Conservation (phyloP, 805 yeast species). For the Kluyveromyces lactis region DNA sequence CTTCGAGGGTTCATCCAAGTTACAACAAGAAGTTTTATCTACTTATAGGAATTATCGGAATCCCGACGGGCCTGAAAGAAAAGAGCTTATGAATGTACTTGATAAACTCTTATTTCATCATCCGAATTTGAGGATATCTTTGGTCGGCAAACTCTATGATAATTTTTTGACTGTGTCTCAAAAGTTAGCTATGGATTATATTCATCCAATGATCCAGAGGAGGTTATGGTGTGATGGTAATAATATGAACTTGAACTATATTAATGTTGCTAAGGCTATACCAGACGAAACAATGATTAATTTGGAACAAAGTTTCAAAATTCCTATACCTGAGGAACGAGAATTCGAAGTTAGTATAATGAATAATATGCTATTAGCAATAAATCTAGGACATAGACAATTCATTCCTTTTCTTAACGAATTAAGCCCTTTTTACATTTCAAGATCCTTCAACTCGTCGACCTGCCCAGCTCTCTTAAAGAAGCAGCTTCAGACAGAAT, state of each 20-base stretch:
- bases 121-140: slow-evolving; percentile 37
- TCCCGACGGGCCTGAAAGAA: slow-evolving; percentile 33
- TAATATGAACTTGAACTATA: slow-evolving; percentile 19
- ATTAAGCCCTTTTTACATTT: slow-evolving; percentile 38
- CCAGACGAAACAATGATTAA: slow-evolving; percentile 17
- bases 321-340: slow-evolving; percentile 31
- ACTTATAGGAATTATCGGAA: slow-evolving; percentile 32
- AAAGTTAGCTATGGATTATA: slow-evolving; percentile 44
- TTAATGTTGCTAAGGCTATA: slow-evolving; percentile 9
- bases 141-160: slow-evolving; percentile 42
- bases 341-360: slow-evolving; percentile 36
- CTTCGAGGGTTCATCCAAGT: slow-evolving; percentile 21
- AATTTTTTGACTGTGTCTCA: slow-evolving; percentile 47
- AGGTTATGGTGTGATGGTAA: slow-evolving; percentile 43
- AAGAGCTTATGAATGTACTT: slow-evolving; percentile 33
- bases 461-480: slow-evolving; percentile 21
- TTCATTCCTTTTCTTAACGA: slow-evolving; percentile 31
- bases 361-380: slow-evolving; percentile 38
- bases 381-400: slow-evolving; percentile 43
- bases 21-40: slow-evolving; percentile 18
- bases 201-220: slow-evolving; percentile 50
- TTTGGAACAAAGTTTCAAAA: slow-evolving; percentile 15
- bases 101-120: slow-evolving; percentile 34
- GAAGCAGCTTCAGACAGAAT: slow-evolving; percentile 17
- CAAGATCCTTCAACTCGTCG: slow-evolving; percentile 30